A percentile compares a stretch with the other conserved stretches of the same genome.
These are phyloP conservation scores for Hypoxylon rickii DNA, from an alignment of 495 filamentous ascomycete species.

Conservation along the genomic window DNA sequence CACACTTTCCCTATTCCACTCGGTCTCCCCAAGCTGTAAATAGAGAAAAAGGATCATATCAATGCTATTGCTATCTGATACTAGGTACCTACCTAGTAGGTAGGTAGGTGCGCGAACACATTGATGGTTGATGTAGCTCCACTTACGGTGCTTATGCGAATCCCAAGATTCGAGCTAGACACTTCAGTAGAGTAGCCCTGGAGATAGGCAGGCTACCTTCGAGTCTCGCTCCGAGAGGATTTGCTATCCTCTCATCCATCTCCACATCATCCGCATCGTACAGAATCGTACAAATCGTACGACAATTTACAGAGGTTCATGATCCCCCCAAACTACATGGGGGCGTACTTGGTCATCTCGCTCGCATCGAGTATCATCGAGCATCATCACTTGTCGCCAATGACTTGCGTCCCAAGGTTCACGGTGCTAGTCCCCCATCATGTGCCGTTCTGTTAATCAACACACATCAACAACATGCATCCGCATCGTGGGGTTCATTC, in stretches of 20 bases:
- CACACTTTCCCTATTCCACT: constrained; percentile 5
- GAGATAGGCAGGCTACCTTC: too few species aligned
- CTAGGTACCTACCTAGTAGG: too few species aligned
- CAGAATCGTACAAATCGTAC: constrained; percentile 82
- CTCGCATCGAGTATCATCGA: constrained; percentile 21
- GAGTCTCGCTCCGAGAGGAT: constrained; percentile 26
- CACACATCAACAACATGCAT: constrained; percentile 17
- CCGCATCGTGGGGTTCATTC: constrained; percentile 28
- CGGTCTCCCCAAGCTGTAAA: constrained; percentile 7
- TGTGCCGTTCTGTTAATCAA: constrained; percentile 34
- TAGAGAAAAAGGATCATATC: constrained; percentile 1
- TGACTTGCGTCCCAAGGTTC: constrained; percentile 23
- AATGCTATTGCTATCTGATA: neutral
- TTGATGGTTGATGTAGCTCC: too few species aligned
- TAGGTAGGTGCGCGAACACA: too few species aligned
- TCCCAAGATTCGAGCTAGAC: constrained; percentile 22
- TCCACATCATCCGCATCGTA: constrained; percentile 83
- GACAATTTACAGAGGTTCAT: constrained; percentile 47
- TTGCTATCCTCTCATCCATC: constrained; percentile 51
- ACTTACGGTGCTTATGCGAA: constrained; percentile 34
- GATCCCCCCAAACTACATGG: constrained; percentile 26
- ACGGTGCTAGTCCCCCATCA: constrained; percentile 23
- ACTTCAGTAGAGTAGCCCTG: constrained; percentile 25
- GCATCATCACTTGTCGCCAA: constrained; percentile 27
- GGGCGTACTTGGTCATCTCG: constrained; percentile 27